Base-by-base conservation (phyloP, 306 rosid species). In the Quercus parvula region DNA sequence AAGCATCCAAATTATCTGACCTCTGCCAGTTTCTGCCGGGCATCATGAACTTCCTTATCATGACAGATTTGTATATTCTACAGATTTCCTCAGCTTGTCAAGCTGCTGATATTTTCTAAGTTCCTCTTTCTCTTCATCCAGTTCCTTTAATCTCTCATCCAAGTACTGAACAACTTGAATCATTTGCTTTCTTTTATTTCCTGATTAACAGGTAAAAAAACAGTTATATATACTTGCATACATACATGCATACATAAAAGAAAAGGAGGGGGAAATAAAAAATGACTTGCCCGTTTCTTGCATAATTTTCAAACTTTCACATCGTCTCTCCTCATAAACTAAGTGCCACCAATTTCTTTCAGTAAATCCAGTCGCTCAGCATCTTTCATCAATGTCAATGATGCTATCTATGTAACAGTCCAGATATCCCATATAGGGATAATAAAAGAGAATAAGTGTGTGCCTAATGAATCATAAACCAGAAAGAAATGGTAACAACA, bases 51-150 rank as follows among this genome's bases (percentile, higher is more conserved):
- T 82, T 95, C 99, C 85, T 91, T 92, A 84, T 86, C 93, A 79
- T 84, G 24, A 24, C 24, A 24, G 91, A 75, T 93, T 90, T 41
- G 98, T 92, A 81, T 89, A 95, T 86, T 95, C 99, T 24, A 93
- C 82, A 74, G 98, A 84, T 88, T 95, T 95, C 57, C 98, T 87
- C 87, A 89, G 97, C 89, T 85, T 95, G 80, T 95, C 98, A 88
- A 92, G 92, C 79, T 91, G 98, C 81, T 95, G 99, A 85, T 95
- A 95, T 86, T 90, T 89, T 82, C 89, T 82, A 19, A 95, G 89
- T 86, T 95, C 99, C 90, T 95, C 98, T 88, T 95, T 95, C 87
- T 95, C 99, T 87, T 92, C 99, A 79, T 95, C 98, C 72, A 95
- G 85, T 74, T 95, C 99, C 87, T 80, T 91, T 87, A 95, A 84